These are phyloP conservation scores for Scheffersomyces stipitis DNA, from an alignment of 805 yeast genomes.

Conservation along the genomic window DNA sequence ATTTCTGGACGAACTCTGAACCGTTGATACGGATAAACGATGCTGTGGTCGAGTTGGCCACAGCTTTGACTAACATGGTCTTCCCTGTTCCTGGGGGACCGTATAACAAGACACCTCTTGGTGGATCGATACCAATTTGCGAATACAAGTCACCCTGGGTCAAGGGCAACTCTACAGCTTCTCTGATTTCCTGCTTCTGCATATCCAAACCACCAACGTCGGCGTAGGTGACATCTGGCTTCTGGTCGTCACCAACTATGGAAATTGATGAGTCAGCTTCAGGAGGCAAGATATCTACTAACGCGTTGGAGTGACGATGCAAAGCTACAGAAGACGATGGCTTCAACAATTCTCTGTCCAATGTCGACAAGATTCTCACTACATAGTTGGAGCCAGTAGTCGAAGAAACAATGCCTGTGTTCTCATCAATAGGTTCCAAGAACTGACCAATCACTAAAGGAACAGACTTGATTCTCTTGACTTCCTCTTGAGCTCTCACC, in stretches of 20 bases:
- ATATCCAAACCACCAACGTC: conserved; percentile 99
- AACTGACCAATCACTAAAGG: conserved; percentile 98
- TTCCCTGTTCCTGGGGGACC: conserved; percentile 99
- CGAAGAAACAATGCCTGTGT: conserved; percentile 93
- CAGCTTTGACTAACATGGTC: conserved; percentile 98
- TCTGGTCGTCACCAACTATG: conserved; percentile 90
- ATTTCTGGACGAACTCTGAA: conserved; percentile 97
- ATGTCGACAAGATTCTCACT: conserved; percentile 89
- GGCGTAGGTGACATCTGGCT: conserved; percentile 89
- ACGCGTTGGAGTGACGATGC: conserved; percentile 97
- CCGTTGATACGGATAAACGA: conserved; percentile 96
- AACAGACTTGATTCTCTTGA: conserved; percentile 93
- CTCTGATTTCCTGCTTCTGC: conserved; percentile 99
- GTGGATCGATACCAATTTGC: conserved; percentile 98
- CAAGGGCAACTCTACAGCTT: conserved; percentile 95
- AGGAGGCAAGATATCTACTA: conserved; percentile 96
- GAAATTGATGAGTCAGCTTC: conserved; percentile 97
- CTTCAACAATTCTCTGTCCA: conserved; percentile 91
- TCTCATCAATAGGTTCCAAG: conserved; percentile 94
- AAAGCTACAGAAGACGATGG: conserved; percentile 95
- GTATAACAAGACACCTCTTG: conserved; percentile 93
- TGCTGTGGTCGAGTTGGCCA: conserved; percentile 94
- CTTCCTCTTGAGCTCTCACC: conserved; percentile 97
- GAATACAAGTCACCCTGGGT: conserved; percentile 94
- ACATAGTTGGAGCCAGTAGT: conserved; percentile 98